Evolutionary conservation across 2,329 filamentous ascomycete species (phyloP).

Genomic region (Cercospora brassicicola): DNA sequence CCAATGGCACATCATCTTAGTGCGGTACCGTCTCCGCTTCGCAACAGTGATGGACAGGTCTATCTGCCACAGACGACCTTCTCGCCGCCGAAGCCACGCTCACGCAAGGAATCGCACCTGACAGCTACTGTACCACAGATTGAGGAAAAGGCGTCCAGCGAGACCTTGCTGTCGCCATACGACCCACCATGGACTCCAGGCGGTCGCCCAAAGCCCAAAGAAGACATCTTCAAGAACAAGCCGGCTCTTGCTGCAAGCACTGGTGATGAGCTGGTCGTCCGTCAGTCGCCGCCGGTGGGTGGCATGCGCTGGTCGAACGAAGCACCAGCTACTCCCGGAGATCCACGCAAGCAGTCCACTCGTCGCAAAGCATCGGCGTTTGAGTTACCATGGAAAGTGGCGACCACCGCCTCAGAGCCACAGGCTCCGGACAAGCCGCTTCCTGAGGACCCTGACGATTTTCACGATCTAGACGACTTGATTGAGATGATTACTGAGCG

Average conservation of each 20-base stretch:
- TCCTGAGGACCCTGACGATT: slow-evolving; percentile 4
- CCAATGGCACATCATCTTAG: slow-evolving; percentile 31
- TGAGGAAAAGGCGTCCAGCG: slow-evolving; percentile 5
- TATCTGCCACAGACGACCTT: slow-evolving; percentile 27
- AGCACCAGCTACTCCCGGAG: background rate
- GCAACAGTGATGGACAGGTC: slow-evolving; percentile 13
- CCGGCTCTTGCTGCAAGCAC: slow-evolving; percentile 5
- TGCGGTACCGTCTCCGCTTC: slow-evolving; percentile 35
- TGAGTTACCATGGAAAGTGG: background rate
- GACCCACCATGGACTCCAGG: slow-evolving; percentile 16
- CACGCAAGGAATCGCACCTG: slow-evolving; percentile 15
- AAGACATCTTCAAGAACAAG: slow-evolving; percentile 22
- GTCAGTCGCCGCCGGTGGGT: slow-evolving; percentile 16
- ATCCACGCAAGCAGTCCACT: slow-evolving; percentile 15
- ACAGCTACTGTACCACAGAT: slow-evolving; percentile 2
- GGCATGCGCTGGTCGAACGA: slow-evolving; percentile 4
- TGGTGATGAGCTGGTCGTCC: slow-evolving; percentile 7
- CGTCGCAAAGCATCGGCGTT: background rate
- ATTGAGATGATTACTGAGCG: slow-evolving; percentile 22
- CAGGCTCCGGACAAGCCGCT: slow-evolving; percentile 1
- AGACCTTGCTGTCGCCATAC: slow-evolving; percentile 11
- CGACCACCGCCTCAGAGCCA: background rate
- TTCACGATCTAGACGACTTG: slow-evolving; percentile 13
- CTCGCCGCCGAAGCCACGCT: slow-evolving; percentile 17
- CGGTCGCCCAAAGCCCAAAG: slow-evolving; percentile 15